phyloP scores from a whole-genome alignment of 2,329 filamentous ascomycete species.

The Paramyrothecium sp. region DNA sequence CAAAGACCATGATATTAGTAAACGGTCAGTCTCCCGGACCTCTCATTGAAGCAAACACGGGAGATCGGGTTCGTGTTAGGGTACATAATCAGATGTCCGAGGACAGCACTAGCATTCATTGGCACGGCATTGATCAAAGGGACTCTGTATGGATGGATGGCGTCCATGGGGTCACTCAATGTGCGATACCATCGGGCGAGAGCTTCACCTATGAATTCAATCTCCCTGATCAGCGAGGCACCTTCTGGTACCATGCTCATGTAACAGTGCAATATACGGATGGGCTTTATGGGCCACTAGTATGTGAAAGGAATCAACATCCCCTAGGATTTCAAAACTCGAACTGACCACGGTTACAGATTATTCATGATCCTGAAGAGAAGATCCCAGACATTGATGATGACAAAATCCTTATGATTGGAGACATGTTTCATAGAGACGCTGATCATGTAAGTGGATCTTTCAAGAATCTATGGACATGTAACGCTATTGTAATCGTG shows the following conservation, averaged over 20 bases:
- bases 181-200: slow-evolving; percentile 58
- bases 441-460: slow-evolving; percentile 24
- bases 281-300: slow-evolving; percentile 35
- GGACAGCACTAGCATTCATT: slow-evolving; percentile 40
- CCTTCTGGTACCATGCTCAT: slow-evolving; percentile 10
- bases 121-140: slow-evolving; percentile 43
- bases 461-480: not conserved
- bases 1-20: slow-evolving; percentile 52
- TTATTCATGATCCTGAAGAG: slow-evolving; percentile 34
- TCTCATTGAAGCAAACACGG: slow-evolving; percentile 55
- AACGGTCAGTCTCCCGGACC: slow-evolving; percentile 63
- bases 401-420: slow-evolving; percentile 36
- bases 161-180: slow-evolving; percentile 48
- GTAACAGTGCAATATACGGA: slow-evolving; percentile 49
- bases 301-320: too few relatives aligned
- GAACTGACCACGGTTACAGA: slow-evolving; percentile 14
- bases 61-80: slow-evolving; percentile 55
- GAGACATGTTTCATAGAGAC: slow-evolving; percentile 35
- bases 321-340: too few relatives aligned
- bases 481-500: not conserved
- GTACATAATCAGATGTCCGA: slow-evolving; percentile 62
- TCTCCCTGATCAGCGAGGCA: slow-evolving; percentile 6
- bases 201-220: slow-evolving; percentile 43
- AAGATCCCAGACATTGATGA: slow-evolving; percentile 29
- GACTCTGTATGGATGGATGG: slow-evolving; percentile 45